Conservation (phyloP, 169 alveolate species). For the Plasmodium inui region DNA sequence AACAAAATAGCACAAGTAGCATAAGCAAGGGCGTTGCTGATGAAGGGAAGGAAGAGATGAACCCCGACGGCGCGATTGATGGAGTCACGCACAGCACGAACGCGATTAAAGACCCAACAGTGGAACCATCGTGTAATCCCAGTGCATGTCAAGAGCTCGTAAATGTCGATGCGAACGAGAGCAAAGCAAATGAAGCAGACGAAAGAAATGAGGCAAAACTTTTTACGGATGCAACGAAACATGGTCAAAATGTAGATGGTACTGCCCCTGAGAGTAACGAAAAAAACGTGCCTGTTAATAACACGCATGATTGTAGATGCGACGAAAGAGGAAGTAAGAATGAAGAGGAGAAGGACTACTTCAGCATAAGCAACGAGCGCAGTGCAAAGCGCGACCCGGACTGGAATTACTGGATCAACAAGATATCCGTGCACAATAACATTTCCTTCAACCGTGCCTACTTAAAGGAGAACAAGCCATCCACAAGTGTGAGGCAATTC, state of each 20-base stretch:
- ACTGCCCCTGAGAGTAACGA: background rate
- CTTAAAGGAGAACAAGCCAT: conserved; percentile 5
- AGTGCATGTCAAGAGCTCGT: background rate
- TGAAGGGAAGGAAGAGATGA: background rate
- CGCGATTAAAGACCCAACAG: background rate
- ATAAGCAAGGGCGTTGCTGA: background rate
- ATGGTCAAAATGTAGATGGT: background rate
- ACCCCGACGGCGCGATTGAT: background rate
- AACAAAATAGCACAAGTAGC: background rate
- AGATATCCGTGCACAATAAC: conserved; percentile 43
- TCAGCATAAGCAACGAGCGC: background rate
- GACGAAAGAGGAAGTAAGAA: background rate
- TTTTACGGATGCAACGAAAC: background rate
- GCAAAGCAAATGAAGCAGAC: background rate
- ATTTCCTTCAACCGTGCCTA: conserved; percentile 15
- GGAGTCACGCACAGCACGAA: background rate
- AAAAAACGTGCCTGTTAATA: background rate
- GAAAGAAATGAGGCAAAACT: background rate
- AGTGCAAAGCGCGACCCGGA: background rate
- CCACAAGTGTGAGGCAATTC: background rate
- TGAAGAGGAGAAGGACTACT: background rate
- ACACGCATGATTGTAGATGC: background rate
- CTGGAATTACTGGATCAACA: conserved; percentile 19
- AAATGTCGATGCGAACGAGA: background rate
- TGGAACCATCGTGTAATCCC: background rate